Base-by-base conservation (phyloP, 2,329 filamentous ascomycete species). In the Plenodomus biglobosus region DNA sequence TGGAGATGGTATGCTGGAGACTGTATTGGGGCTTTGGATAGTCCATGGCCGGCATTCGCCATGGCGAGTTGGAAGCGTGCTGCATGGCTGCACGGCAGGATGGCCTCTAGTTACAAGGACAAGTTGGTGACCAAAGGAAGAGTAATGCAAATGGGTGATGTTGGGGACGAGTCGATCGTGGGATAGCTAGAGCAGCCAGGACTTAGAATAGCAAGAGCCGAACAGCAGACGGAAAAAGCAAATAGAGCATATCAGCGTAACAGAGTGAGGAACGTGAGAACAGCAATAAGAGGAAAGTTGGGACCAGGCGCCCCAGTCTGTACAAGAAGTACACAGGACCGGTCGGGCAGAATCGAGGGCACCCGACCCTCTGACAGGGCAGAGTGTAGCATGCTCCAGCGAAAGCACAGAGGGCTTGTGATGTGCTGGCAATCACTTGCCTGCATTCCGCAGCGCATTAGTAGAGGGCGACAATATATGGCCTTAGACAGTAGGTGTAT, bases 401-500 rank as follows among this genome's bases (percentile, higher is more conserved):
- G 50, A 48, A 51, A 58, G 52, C 56, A 52, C 56, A 58, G 61
- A 65, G 66, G 27, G 60, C 63, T 63, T 59, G 60, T 70, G 70
- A 72, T 73, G 70, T 71, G 70, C 58, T 73, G 70, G 68, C 70
- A 73, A 56, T 60, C 55, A 61, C 40, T 61, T 50, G 55, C 64
- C 66, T 68, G 70, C 68, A 67, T 62, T 66, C 57, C 55, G 62
- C 52, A 60, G 64, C 60, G 62, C 60, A 67, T 70, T 70, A 66
- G 68, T 66, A 66, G 65, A 65, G 50, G 56, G 55, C 58, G 50
- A 65, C 65, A 68, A 63, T 70, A 65, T 68, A 70, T 60, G 68
- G 56, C 57, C 59, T 63, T 59, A 35, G 37, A 43, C 50, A 40
- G 50, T 53, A 50, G 58, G 55, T 58, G 58, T 59, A 66, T 61